Evolutionary conservation across 495 filamentous ascomycete genomes (phyloP).

Genomic region (Hypoxylon cercidicola): DNA sequence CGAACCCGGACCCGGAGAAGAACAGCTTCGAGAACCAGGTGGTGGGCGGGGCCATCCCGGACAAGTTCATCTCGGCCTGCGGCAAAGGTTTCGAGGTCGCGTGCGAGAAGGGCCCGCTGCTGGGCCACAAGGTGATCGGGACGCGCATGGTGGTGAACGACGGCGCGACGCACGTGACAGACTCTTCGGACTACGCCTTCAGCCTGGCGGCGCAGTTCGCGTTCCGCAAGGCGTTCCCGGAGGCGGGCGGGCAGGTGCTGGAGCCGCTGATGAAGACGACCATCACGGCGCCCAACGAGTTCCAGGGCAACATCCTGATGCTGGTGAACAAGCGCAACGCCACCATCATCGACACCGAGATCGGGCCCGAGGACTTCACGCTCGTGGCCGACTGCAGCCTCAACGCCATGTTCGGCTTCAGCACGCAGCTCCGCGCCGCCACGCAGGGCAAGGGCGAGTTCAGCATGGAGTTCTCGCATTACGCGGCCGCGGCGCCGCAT

Average conservation of each 20-base stretch:
- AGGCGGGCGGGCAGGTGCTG: conserved; percentile 80
- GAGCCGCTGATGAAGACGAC: conserved; percentile 99
- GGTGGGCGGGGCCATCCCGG: conserved; percentile 88
- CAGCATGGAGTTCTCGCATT: conserved; percentile 98
- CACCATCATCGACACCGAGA: conserved; percentile 94
- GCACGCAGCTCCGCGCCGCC: conserved; percentile 84
- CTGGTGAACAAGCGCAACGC: conserved; percentile 97
- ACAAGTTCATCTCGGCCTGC: conserved; percentile 96
- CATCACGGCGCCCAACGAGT: conserved; percentile 94
- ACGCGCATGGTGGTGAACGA: conserved; percentile 93
- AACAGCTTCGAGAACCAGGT: conserved; percentile 90
- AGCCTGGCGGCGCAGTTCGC: conserved; percentile 95
- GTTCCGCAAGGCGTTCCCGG: conserved; percentile 92
- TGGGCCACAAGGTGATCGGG: conserved; percentile 94
- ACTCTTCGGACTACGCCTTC: conserved; percentile 99
- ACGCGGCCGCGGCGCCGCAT: conserved; percentile 85
- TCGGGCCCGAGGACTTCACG: conserved; percentile 95
- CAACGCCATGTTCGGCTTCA: conserved; percentile 98
- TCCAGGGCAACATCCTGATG: conserved; percentile 95
- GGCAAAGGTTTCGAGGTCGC: conserved; percentile 92
- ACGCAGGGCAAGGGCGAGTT: conserved; percentile 99
- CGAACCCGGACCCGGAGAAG: conserved; percentile 73
- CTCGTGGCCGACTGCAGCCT: conserved; percentile 90
- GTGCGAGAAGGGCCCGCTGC: conserved; percentile 87
- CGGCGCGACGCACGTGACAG: conserved; percentile 96